phyloP scores from a whole-genome alignment of 192 early-diverging fungal genomes.

The Coemansia nantahalensis region DNA sequence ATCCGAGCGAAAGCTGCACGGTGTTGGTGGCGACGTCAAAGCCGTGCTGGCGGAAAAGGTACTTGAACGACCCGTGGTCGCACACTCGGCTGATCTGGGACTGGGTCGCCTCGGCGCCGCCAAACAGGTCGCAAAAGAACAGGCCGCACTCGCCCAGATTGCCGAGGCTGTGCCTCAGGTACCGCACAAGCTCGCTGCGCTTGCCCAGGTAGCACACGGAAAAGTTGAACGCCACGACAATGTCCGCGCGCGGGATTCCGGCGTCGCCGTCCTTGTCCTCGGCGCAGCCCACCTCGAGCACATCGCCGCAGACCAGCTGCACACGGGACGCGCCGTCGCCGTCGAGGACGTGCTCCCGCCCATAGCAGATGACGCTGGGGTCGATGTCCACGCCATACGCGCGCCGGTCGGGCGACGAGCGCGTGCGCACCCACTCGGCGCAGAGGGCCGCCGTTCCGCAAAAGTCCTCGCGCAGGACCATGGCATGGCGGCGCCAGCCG shows the following conservation, averaged over 20 bases:
- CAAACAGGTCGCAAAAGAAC: conserved; percentile 53
- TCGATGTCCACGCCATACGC: conserved; percentile 55
- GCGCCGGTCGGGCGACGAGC: conserved; percentile 4
- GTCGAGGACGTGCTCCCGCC: conserved; percentile 17
- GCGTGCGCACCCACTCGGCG: conserved; percentile 35
- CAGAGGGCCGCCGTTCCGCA: conserved; percentile 55
- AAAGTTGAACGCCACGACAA: conserved; percentile 53
- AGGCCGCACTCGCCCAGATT: conserved; percentile 37
- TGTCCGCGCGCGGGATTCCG: conserved; percentile 32
- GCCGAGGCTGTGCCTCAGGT: conserved; percentile 25
- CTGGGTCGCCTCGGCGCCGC: conserved; percentile 23
- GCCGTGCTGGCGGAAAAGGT: conserved; percentile 43
- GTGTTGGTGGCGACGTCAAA: conserved; percentile 35
- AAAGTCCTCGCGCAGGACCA: conserved; percentile 52
- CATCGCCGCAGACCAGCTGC: conserved; percentile 17
- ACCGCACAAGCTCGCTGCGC: conserved; percentile 34
- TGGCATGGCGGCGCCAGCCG: conserved; percentile 11
- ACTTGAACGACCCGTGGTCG: conserved; percentile 23
- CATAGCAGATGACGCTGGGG: conserved; percentile 38
- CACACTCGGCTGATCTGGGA: conserved; percentile 5
- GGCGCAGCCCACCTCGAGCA: conserved; percentile 10
- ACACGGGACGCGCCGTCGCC: not conserved
- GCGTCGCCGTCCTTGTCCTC: not conserved
- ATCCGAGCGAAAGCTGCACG: conserved; percentile 31
- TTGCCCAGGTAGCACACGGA: conserved; percentile 42